phyloP scores from a whole-genome alignment of 306 rosid species.

The Ormosia semicastrata region DNA sequence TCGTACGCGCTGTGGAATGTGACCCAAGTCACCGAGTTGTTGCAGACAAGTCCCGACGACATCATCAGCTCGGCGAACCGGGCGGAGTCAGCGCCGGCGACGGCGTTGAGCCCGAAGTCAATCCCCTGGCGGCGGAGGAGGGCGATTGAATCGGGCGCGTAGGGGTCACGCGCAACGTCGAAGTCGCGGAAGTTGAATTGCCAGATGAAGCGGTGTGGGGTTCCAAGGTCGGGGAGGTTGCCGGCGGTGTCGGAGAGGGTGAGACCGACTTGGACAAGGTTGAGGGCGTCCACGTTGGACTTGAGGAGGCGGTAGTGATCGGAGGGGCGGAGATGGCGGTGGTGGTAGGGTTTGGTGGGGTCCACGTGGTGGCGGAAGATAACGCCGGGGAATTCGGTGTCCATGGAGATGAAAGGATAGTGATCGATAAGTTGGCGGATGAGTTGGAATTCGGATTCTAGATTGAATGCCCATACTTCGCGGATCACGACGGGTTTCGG shows the following conservation, averaged over 20 bases:
- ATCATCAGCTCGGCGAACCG: constrained; percentile 55
- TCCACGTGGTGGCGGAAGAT: constrained; percentile 37
- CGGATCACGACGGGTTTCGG: constrained; percentile 43
- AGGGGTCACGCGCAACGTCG: constrained; percentile 45
- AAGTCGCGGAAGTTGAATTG: constrained; percentile 75
- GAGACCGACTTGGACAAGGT: constrained; percentile 70
- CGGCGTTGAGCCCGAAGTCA: constrained; percentile 47
- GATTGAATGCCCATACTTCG: constrained; percentile 61
- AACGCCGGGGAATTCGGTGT: constrained; percentile 74
- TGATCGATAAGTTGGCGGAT: constrained; percentile 39
- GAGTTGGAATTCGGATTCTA: constrained; percentile 50
- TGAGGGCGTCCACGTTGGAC: constrained; percentile 67
- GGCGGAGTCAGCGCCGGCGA: constrained; percentile 37
- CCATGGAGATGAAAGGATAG: constrained; percentile 63
- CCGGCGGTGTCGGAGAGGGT: constrained; percentile 61
- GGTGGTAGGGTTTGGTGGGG: constrained; percentile 19
- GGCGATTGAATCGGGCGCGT: constrained; percentile 67
- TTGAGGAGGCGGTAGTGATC: constrained; percentile 61
- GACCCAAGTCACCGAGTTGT: constrained; percentile 61
- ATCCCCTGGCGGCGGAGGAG: constrained; percentile 63
- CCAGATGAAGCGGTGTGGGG: constrained; percentile 50
- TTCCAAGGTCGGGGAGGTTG: constrained; percentile 63
- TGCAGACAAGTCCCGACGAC: constrained; percentile 61
- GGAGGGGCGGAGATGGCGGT: constrained; percentile 36
- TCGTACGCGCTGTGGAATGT: constrained; percentile 74